A percentile compares a stretch with the other conserved stretches of the same genome.
Evolutionary conservation across 2,329 filamentous ascomycete species (phyloP).

Genomic region (Sclerotinia minor): DNA sequence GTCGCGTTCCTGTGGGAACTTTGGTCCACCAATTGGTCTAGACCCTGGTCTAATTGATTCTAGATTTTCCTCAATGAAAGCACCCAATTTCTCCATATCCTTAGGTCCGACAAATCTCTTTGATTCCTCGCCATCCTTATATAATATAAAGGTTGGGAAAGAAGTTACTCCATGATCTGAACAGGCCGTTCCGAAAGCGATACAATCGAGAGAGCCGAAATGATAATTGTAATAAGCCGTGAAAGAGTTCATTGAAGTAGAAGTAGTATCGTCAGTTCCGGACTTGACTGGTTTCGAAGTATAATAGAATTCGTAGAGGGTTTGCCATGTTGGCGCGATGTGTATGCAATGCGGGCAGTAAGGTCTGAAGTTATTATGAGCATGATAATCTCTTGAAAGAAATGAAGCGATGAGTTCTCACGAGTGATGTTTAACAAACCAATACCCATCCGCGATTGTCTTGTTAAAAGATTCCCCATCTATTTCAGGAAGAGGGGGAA

Average conservation of each 20-base stretch:
- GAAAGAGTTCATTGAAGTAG: conserved; percentile 59
- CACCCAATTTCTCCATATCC: conserved; percentile 64
- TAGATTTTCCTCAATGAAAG: conserved; percentile 72
- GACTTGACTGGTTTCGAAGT: conserved; percentile 69
- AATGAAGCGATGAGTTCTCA: conserved; percentile 27
- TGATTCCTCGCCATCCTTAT: conserved; percentile 71
- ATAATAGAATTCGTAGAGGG: conserved; percentile 84
- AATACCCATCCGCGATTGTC: conserved; percentile 39
- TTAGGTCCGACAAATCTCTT: conserved; percentile 67
- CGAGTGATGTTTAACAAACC: conserved; percentile 43
- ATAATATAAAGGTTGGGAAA: conserved; percentile 78
- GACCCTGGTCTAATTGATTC: conserved; percentile 80
- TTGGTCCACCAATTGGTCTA: conserved; percentile 56
- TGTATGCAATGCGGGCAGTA: conserved; percentile 40
- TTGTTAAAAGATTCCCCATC: conserved; percentile 47
- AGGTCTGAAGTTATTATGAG: conserved; percentile 32
- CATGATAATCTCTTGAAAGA: neutral
- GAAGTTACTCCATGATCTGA: conserved; percentile 62
- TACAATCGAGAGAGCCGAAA: conserved; percentile 83
- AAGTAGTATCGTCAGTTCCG: conserved; percentile 44
- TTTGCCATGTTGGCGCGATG: conserved; percentile 85
- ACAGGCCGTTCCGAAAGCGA: conserved; percentile 80
- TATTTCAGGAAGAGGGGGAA: conserved; percentile 52
- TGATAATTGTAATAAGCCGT: conserved; percentile 84
- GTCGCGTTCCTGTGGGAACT: conserved; percentile 71